Percentiles rank a stretch among this genome's conserved stretches.
Evolutionary conservation across 73 alveolate genomes (phyloP).

Genomic region (Uronychia binucleata): DNA sequence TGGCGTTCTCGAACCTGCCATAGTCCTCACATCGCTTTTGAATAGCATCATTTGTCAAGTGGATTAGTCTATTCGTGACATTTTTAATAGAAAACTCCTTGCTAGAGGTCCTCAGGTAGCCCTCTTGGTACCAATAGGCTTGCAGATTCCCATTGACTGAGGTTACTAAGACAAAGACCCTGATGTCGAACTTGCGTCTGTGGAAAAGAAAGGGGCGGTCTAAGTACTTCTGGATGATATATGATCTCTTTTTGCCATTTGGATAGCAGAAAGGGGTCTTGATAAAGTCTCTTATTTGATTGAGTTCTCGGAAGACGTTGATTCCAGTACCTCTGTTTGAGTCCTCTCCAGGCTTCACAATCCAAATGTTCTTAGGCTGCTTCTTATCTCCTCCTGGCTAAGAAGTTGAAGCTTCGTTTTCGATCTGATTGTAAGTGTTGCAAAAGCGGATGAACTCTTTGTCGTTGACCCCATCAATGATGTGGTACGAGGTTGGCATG

Average conservation of each 20-base stretch:
- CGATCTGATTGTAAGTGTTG: constrained; percentile 13
- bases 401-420: background rate
- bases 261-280: background rate
- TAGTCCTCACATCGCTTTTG: constrained; percentile 80
- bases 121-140: constrained; percentile 73
- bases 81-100: constrained; percentile 60
- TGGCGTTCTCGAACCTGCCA: constrained; percentile 81
- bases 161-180: constrained; percentile 75
- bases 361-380: constrained; percentile 67
- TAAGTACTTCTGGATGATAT: constrained; percentile 71
- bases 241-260: constrained; percentile 25
- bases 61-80: constrained; percentile 64
- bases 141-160: constrained; percentile 49
- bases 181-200: constrained; percentile 79
- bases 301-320: constrained; percentile 15
- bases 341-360: constrained; percentile 61
- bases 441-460: constrained; percentile 54
- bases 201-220: constrained; percentile 70
- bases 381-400: background rate
- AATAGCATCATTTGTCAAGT: constrained; percentile 92
- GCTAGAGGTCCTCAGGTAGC: constrained; percentile 75
- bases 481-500: constrained; percentile 73
- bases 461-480: constrained; percentile 68
- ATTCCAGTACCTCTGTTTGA: constrained; percentile 59
- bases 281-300: constrained; percentile 19